These are phyloP conservation scores for Nakazawaea peltata DNA, from an alignment of 805 yeast genomes.

Conservation along the genomic window DNA sequence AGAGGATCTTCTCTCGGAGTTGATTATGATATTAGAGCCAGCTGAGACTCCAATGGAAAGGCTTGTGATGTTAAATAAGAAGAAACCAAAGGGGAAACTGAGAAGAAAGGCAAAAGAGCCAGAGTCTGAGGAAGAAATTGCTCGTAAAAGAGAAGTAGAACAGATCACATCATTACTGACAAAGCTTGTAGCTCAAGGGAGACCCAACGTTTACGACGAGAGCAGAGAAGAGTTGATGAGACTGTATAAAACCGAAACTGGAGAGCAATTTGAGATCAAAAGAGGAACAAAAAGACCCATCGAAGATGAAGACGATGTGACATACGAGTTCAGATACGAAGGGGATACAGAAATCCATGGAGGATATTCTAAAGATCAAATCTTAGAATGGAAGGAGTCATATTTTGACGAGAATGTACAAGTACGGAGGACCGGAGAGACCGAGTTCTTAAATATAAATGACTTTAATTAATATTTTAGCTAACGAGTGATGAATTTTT, in stretches of 20 bases:
- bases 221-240: conserved; percentile 49
- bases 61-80: conserved; percentile 30
- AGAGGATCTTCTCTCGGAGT: conserved; percentile 17
- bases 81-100: conserved; percentile 15
- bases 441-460: conserved; percentile 15
- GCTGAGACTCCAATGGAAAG: conserved; percentile 57
- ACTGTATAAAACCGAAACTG: conserved; percentile 33
- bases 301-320: conserved; percentile 17
- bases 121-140: conserved; percentile 1
- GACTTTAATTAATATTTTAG: conserved; percentile 16
- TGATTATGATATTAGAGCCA: conserved; percentile 43
- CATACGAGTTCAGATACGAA: conserved; percentile 35
- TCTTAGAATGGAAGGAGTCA: conserved; percentile 43
- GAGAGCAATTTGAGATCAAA: conserved; percentile 19
- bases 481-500: conserved; percentile 6
- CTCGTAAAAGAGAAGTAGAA: conserved; percentile 23
- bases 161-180: conserved; percentile 43
- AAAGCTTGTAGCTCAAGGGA: conserved; percentile 30
- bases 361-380: conserved; percentile 42
- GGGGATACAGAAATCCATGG: conserved; percentile 36
- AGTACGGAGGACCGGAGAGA: conserved; percentile 27
- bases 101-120: not conserved
- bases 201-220: conserved; percentile 40
- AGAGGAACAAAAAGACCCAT: conserved; percentile 18
- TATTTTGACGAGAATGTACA: conserved; percentile 40